Evolutionary conservation across 2,329 filamentous ascomycete species (phyloP), one percentile per base, ranked within the genome.

Genomic region (Blastomyces gilchristii): DNA sequence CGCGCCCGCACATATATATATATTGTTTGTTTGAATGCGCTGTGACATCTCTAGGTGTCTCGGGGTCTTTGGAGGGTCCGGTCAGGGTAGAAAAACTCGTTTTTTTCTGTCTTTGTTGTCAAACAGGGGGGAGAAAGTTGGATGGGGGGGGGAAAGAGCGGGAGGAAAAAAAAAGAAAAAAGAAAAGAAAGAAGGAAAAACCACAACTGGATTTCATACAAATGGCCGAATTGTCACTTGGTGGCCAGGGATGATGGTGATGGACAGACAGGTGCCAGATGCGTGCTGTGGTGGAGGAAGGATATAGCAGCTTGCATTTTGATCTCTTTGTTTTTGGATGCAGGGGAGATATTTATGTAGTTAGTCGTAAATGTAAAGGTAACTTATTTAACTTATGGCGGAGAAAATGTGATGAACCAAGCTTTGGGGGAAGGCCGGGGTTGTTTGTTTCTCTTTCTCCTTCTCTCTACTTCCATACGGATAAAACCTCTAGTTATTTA

Each of bases 401-500:
- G 31, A 53, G 16, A 18, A 52, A 53, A 56, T 56, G 53, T 56
- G 53, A 56, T 25, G 53, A 41, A 56, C 53, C 53, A 41, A 41
- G 6, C 3, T 56, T 54, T 49, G 22, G n/a, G n/a, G 18, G n/a
- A 25, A 49, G 8, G n/a, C n/a, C n/a, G 1, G 8, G 8, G 47
- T 49, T 49, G 47, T 49, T 45, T 45, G 43, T n/a, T 45, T 45
- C 16, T 18, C 14, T 18, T 45, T 14, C 43, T 8, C 43, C n/a
- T 22, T 45, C 7, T n/a, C 16, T 45, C 2, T 45, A n/a, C 41
- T 31, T 3, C 9, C 14, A 41, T 41, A 22, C n/a, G n/a, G n/a
- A 22, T 22, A 22, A 22, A 22, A 22, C n/a, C n/a, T 22, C n/a
- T 22, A 22, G n/a, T 22, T 22, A 22, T 22, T 22, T 22, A 22